Evolutionary conservation across 2,329 filamentous ascomycete genomes (phyloP).

Genomic region (Fulvia fulva): DNA sequence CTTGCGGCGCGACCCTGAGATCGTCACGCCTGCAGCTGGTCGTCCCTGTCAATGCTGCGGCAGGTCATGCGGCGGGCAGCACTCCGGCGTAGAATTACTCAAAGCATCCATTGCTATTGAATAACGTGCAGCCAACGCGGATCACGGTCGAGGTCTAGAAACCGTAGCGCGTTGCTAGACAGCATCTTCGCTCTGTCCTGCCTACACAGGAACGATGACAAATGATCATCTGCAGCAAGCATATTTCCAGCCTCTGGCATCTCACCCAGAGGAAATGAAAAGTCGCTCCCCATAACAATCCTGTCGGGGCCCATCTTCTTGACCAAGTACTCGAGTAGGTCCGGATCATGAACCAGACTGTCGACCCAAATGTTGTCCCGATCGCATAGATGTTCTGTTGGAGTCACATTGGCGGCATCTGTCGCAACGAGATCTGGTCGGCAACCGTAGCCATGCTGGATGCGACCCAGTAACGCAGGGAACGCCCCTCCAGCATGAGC

Average conservation of each 20-base stretch:
- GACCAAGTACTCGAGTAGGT: conserved; percentile 12
- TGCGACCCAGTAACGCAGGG: conserved; percentile 9
- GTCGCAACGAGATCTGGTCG: conserved; percentile 10
- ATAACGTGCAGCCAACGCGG: conserved; percentile 5
- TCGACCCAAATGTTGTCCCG: conserved; percentile 13
- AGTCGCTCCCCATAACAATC: conserved; percentile 14
- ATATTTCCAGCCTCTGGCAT: conserved; percentile 8
- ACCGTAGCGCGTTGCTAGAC: conserved; percentile 7
- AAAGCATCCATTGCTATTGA: no score
- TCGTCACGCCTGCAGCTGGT: no score
- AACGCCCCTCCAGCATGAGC: conserved; percentile 13
- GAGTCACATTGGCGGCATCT: conserved; percentile 4
- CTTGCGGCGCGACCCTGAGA: no score
- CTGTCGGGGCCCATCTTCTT: conserved; percentile 12
- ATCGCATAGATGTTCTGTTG: conserved; percentile 5
- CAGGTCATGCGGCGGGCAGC: no score
- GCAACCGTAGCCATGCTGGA: conserved; percentile 12
- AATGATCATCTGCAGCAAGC: conserved; percentile 4
- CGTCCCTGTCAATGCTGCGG: no score
- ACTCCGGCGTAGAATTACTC: no score
- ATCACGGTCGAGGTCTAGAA: conserved; percentile 5
- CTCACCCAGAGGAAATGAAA: conserved; percentile 11
- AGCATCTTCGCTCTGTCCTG: conserved; percentile 10
- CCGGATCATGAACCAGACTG: conserved; percentile 12
- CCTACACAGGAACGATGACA: conserved; percentile 5